phyloP scores from a whole-genome alignment of 306 rosid species.

The Gastrolobium villosum region DNA sequence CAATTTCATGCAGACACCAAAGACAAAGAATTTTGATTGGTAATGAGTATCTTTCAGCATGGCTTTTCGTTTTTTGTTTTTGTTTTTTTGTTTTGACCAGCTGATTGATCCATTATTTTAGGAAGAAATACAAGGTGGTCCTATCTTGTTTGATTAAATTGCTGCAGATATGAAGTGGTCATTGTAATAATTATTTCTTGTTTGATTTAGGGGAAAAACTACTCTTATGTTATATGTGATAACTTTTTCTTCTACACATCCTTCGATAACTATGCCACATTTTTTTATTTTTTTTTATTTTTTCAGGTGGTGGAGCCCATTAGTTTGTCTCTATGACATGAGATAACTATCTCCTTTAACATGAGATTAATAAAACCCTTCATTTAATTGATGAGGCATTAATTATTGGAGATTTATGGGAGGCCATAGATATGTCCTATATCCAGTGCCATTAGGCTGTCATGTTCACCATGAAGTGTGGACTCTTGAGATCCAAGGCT shows the following conservation, averaged over 20 bases:
- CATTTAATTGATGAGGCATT: conserved; percentile 52
- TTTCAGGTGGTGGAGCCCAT: too few species aligned
- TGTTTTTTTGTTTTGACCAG: conserved; percentile 21
- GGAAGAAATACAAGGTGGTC: conserved; percentile 48
- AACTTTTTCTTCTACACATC: too few species aligned
- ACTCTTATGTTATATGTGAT: too few species aligned
- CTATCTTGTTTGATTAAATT: not conserved
- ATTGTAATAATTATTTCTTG: conserved; percentile 60
- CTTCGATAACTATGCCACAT: too few species aligned
- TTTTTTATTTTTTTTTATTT: too few species aligned
- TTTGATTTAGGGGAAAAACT: too few species aligned
- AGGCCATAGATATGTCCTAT: conserved; percentile 53
- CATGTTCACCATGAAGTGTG: conserved; percentile 56
- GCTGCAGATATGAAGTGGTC: conserved; percentile 44
- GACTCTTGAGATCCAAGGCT: conserved; percentile 40
- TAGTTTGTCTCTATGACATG: too few species aligned
- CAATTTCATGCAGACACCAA: not conserved
- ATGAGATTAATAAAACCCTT: too few species aligned
- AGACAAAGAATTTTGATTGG: conserved; percentile 40
- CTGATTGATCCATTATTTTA: conserved; percentile 60
- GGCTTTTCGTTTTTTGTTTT: conserved; percentile 50
- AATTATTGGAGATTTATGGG: conserved; percentile 28
- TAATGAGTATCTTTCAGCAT: conserved; percentile 47
- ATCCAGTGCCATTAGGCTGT: conserved; percentile 49
- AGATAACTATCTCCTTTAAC: too few species aligned